phyloP scores from a whole-genome alignment of 1,284 basidiomycete genomes.

The Amylostereum areolatum region DNA sequence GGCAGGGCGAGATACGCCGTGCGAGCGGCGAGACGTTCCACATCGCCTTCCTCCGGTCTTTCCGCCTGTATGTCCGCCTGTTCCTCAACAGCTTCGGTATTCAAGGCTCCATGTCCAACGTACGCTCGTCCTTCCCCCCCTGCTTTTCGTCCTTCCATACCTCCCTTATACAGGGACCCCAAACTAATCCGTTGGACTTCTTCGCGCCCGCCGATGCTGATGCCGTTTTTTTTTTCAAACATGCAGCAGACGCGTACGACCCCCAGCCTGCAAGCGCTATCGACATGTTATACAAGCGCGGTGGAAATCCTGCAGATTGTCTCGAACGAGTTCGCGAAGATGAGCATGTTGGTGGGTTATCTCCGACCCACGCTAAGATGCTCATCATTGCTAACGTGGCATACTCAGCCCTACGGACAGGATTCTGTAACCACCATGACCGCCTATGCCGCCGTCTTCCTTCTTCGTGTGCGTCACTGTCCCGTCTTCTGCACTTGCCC shows the following conservation, averaged over 20 bases:
- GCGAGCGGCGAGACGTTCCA: slow-evolving; percentile 68
- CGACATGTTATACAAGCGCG: slow-evolving; percentile 66
- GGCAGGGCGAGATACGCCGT: slow-evolving; percentile 64
- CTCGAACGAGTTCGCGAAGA: slow-evolving; percentile 63
- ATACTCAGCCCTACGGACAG: slow-evolving; percentile 66
- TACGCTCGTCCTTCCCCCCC: slow-evolving; percentile 22
- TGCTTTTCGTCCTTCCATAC: no score
- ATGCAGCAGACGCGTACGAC: slow-evolving; percentile 30
- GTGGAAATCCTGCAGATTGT: slow-evolving; percentile 63
- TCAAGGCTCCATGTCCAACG: slow-evolving; percentile 52
- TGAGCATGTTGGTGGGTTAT: slow-evolving; percentile 63
- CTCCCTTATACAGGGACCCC: no score
- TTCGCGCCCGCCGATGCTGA: no score
- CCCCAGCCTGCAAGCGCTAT: slow-evolving; percentile 63
- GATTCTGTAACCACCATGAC: slow-evolving; percentile 80
- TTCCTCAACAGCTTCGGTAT: slow-evolving; percentile 81
- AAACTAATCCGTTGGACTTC: no score
- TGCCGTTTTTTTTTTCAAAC: slow-evolving; percentile 1
- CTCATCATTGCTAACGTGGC: not conserved
- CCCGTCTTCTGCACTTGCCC: no score
- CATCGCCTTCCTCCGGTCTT: slow-evolving; percentile 63
- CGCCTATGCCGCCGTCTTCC: slow-evolving; percentile 73
- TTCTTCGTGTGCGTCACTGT: slow-evolving; percentile 51
- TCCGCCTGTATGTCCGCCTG: slow-evolving; percentile 68
- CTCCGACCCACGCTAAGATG: not conserved